A percentile compares a stretch with the other conserved stretches of the same genome.
phyloP scores from a whole-genome alignment of 2,329 filamentous ascomycete species.

The Hymenoscyphus albidus region DNA sequence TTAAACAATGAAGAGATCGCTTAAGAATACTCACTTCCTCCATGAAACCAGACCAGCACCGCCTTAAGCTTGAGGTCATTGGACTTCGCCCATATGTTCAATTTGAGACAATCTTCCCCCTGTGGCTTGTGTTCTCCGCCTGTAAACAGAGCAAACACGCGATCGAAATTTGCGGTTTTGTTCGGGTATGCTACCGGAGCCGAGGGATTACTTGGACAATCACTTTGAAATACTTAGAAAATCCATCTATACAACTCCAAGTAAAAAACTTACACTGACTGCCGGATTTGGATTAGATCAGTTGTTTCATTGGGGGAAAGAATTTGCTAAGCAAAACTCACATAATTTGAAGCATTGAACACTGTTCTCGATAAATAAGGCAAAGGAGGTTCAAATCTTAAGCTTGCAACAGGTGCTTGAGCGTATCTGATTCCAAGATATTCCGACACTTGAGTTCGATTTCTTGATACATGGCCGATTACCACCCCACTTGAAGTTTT shows the following conservation, averaged over 20 bases:
- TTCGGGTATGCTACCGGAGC: background rate
- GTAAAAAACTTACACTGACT: background rate
- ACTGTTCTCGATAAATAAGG: background rate
- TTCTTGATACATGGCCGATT: conserved; percentile 19
- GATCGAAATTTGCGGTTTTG: background rate
- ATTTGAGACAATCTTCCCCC: conserved; percentile 36
- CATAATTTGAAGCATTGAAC: background rate
- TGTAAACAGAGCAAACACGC: background rate
- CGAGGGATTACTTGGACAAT: background rate
- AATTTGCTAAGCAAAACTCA: background rate
- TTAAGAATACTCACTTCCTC: conserved; percentile 31
- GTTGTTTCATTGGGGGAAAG: background rate
- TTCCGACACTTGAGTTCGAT: conserved; percentile 28
- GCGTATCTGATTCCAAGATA: conserved; percentile 40
- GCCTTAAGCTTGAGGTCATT: conserved; percentile 31
- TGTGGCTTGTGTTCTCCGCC: background rate
- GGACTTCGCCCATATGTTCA: conserved; percentile 36
- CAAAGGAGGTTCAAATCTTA: conserved; percentile 32
- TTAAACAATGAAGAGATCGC: no score
- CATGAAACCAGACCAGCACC: conserved; percentile 42
- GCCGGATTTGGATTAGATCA: background rate
- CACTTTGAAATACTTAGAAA: background rate
- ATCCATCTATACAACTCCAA: background rate
- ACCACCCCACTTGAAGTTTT: conserved; percentile 17
- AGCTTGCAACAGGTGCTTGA: conserved; percentile 35